These are phyloP conservation scores for Priceomyces medius DNA, from an alignment of 805 yeast genomes.

Conservation along the genomic window DNA sequence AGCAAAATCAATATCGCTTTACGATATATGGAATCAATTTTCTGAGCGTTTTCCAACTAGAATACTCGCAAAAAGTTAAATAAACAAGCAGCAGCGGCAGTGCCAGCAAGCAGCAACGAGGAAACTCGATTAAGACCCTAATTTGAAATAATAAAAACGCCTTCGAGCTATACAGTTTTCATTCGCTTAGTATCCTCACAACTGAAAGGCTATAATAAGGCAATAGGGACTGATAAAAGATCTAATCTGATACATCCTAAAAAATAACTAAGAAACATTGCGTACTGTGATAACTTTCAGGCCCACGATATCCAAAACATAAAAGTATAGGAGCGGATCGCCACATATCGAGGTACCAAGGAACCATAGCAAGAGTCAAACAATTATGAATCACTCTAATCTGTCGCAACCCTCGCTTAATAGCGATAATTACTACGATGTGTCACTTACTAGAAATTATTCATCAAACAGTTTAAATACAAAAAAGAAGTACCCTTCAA, in stretches of 20 bases:
- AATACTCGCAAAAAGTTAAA: not conserved
- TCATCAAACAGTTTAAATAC: slow-evolving; percentile 6
- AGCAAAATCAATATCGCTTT: no score
- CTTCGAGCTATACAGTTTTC: not conserved
- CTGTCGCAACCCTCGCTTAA: slow-evolving; percentile 19
- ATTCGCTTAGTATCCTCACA: not conserved
- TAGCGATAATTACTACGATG: slow-evolving; percentile 28
- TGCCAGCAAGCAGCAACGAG: not conserved
- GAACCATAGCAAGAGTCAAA: not conserved
- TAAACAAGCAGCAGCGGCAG: not conserved
- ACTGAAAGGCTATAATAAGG: no score
- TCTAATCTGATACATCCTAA: no score
- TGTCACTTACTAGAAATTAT: slow-evolving; percentile 13
- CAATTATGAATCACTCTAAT: slow-evolving; percentile 20
- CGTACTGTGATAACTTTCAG: no score
- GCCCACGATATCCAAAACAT: no score
- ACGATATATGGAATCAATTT: not conserved
- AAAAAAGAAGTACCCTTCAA: slow-evolving; percentile 18
- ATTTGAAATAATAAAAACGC: not conserved
- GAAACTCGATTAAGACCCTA: not conserved
- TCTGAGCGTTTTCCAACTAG: not conserved
- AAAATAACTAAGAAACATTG: no score
- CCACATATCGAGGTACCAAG: no score
- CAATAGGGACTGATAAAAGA: no score
- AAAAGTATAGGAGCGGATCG: no score